These are phyloP conservation scores for Penicillium steckii DNA, from an alignment of 495 filamentous ascomycete species.

Conservation along the genomic window DNA sequence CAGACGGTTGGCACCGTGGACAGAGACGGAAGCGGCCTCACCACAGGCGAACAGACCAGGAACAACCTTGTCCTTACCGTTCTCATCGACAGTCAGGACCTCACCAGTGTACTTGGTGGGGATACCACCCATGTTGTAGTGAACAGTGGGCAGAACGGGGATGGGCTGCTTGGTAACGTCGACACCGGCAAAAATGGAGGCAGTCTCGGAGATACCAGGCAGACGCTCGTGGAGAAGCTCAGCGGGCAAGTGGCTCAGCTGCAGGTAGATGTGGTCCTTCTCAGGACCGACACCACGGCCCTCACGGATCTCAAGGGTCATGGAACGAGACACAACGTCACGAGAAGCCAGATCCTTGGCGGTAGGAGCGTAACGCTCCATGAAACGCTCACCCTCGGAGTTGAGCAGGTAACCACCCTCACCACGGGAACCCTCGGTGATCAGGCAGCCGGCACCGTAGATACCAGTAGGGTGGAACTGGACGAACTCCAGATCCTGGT, in stretches of 20 bases:
- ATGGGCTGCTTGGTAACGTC: constrained; percentile 97
- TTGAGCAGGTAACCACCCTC: constrained; percentile 98
- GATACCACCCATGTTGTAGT: constrained; percentile 99
- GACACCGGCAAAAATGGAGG: constrained; percentile 92
- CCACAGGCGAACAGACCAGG: constrained; percentile 94
- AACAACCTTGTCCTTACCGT: constrained; percentile 87
- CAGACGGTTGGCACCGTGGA: constrained; percentile 95
- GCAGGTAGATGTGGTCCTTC: constrained; percentile 96
- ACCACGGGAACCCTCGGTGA: constrained; percentile 96
- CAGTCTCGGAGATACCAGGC: constrained; percentile 97
- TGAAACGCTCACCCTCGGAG: constrained; percentile 95
- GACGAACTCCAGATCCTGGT: constrained; percentile 99
- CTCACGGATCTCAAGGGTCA: constrained; percentile 97
- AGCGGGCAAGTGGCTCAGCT: constrained; percentile 88
- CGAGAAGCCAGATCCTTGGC: constrained; percentile 94
- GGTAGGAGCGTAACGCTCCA: constrained; percentile 97
- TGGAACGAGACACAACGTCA: constrained; percentile 93
- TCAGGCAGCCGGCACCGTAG: constrained; percentile 97
- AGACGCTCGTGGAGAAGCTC: constrained; percentile 94
- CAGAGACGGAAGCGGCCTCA: constrained; percentile 95
- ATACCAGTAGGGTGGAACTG: constrained; percentile 99
- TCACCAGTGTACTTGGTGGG: constrained; percentile 96
- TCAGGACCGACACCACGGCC: constrained; percentile 93
- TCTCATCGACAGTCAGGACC: constrained; percentile 79
- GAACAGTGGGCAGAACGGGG: constrained; percentile 92